Conservation (phyloP, 2,329 filamentous ascomycete genomes). For the Trichoderma citrinoviride region DNA sequence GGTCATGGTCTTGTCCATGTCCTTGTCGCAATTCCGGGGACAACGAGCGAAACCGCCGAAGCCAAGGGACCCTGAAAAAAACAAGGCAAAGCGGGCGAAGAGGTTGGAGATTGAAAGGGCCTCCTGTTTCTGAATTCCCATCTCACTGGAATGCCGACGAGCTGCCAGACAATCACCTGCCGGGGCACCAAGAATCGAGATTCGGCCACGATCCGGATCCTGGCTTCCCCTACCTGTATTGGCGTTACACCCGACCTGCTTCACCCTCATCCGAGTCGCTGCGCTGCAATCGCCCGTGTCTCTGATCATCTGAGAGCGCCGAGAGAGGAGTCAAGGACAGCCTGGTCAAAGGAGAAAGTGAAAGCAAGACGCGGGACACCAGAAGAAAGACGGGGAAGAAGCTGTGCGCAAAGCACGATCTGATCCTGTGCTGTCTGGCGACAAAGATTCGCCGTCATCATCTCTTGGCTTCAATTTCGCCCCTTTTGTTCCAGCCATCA, state of each 20-base stretch:
- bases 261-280: constrained; percentile 5
- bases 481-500: too few species aligned
- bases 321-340: background rate
- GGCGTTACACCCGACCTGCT: constrained; percentile 17
- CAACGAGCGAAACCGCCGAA: background rate
- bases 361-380: background rate
- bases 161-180: background rate
- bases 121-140: background rate
- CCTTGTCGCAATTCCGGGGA: constrained; percentile 1
- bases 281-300: background rate
- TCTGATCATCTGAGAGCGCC: background rate
- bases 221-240: background rate
- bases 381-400: too few species aligned
- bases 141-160: constrained; percentile 11
- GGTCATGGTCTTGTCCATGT: background rate
- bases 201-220: constrained; percentile 9
- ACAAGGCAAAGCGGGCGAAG: too few species aligned
- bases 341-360: background rate
- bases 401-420: too few species aligned
- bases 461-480: too few species aligned
- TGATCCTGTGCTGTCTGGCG: too few species aligned
- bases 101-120: too few species aligned
- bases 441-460: too few species aligned
- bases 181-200: background rate
- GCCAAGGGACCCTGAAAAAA: background rate